Evolutionary conservation across 352 stramenopile species (phyloP).

Genomic region (Phytopythium cucurbitacearum): DNA sequence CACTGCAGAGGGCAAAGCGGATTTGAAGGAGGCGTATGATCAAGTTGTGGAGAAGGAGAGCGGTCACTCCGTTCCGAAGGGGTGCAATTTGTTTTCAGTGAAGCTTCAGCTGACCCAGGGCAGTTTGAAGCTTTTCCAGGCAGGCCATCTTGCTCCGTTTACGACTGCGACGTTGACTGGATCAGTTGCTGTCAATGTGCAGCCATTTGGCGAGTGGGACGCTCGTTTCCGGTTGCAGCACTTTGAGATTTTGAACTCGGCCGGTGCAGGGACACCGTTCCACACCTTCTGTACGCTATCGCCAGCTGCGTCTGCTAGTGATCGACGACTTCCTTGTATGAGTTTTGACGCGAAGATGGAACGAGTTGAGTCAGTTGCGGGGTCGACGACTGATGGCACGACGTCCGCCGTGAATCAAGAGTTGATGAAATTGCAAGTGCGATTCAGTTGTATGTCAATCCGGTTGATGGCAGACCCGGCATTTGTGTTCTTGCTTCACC

Average conservation of each 20-base stretch:
- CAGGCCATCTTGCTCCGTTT: constrained; percentile 34
- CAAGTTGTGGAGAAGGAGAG: constrained; percentile 57
- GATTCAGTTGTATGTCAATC: constrained; percentile 54
- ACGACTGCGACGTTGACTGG: constrained; percentile 41
- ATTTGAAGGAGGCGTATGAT: constrained; percentile 71
- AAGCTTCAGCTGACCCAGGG: constrained; percentile 61
- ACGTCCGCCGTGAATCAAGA: constrained; percentile 3
- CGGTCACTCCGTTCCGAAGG: constrained; percentile 34
- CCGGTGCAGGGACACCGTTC: constrained; percentile 38
- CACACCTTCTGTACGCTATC: constrained; percentile 62
- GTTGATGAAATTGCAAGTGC: constrained; percentile 24
- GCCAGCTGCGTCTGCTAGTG: constrained; percentile 2
- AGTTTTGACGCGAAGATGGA: constrained; percentile 36
- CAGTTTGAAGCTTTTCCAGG: constrained; percentile 49
- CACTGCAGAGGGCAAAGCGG: constrained; percentile 57
- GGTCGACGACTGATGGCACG: constrained; percentile 5
- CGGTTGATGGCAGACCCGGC: constrained; percentile 66
- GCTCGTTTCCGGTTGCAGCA: constrained; percentile 50
- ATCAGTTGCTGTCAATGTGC: constrained; percentile 52
- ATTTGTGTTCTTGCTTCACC: constrained; percentile 62
- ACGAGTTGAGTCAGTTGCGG: no score
- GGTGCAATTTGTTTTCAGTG: constrained; percentile 66
- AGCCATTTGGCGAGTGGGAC: constrained; percentile 69
- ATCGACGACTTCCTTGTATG: constrained; percentile 30
- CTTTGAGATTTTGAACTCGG: constrained; percentile 63